Evolutionary conservation across 2,329 filamentous ascomycete genomes (phyloP).

Genomic region (Triangularia setosa): DNA sequence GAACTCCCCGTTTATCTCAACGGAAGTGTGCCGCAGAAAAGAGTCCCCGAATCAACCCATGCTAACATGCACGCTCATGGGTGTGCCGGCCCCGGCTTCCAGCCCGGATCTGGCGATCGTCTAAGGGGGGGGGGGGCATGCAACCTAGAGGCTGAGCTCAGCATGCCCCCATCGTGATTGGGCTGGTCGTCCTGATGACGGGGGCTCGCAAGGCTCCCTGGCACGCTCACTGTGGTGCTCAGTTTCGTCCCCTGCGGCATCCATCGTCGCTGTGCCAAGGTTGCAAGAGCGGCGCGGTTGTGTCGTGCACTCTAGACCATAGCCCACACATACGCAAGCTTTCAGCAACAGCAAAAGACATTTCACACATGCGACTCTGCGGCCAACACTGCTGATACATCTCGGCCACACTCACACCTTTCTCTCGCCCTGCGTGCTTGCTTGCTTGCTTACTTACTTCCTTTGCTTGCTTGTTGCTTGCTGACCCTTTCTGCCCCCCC

Average conservation of each 20-base stretch:
- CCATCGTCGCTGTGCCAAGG: slow-evolving; percentile 17
- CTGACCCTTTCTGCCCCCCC: background rate
- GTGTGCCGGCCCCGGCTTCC: slow-evolving; percentile 1
- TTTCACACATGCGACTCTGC: slow-evolving; percentile 15
- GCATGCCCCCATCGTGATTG: slow-evolving; percentile 14
- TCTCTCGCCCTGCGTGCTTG: background rate
- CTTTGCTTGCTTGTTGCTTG: background rate
- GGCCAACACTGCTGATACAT: slow-evolving; percentile 16
- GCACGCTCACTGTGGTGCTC: slow-evolving; percentile 3
- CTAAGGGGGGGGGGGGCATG: slow-evolving; percentile 19
- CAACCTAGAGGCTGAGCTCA: slow-evolving; percentile 21
- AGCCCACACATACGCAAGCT: background rate
- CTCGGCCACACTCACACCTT: slow-evolving; percentile 6
- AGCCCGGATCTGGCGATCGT: slow-evolving; percentile 25
- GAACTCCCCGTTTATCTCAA: background rate
- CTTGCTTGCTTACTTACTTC: background rate
- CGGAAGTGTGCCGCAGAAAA: background rate
- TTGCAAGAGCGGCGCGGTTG: slow-evolving; percentile 18
- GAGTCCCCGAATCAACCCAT: background rate
- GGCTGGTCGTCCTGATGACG: slow-evolving; percentile 11
- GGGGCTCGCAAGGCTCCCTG: slow-evolving; percentile 16
- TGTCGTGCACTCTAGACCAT: slow-evolving; percentile 2
- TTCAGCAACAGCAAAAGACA: background rate
- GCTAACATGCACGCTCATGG: background rate
- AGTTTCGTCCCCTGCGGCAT: slow-evolving; percentile 9